phyloP scores from a whole-genome alignment of 257 asterid species.

The Verbascum thapsus region DNA sequence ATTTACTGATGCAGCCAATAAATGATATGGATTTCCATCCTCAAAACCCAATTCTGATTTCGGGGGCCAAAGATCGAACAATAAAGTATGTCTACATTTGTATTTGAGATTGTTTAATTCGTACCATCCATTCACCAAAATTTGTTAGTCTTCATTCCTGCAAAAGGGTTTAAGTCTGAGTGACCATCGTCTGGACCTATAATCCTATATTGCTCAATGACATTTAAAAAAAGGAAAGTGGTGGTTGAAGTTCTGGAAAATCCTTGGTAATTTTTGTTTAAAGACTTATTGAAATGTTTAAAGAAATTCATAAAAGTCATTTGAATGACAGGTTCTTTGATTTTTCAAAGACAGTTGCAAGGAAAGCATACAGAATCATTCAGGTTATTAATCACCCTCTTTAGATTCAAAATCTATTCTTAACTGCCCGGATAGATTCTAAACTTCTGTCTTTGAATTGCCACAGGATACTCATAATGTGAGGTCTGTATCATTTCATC shows the following conservation, averaged over 20 bases:
- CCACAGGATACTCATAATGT: conserved; percentile 74
- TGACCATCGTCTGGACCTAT: conserved; percentile 21
- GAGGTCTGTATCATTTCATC: conserved; percentile 76
- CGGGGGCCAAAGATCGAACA: conserved; percentile 90
- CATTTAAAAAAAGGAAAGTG: not conserved
- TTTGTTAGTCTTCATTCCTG: conserved; percentile 20
- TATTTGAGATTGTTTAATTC: conserved; percentile 30
- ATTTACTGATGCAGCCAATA: conserved; percentile 66
- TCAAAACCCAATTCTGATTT: conserved; percentile 69
- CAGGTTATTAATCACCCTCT: conserved; percentile 50
- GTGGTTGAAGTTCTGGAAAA: not conserved
- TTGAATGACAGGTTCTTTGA: conserved; percentile 72
- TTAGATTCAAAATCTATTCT: conserved; percentile 26
- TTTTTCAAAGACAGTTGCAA: conserved; percentile 73
- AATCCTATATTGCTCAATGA: conserved; percentile 3
- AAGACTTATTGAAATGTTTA: conserved; percentile 3
- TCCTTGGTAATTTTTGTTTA: conserved; percentile 7
- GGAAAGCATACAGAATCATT: conserved; percentile 76
- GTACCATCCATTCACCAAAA: conserved; percentile 9
- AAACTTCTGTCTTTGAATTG: conserved; percentile 16
- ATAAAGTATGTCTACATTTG: conserved; percentile 59
- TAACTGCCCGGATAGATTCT: conserved; percentile 17
- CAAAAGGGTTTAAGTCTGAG: not conserved
- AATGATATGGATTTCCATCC: conserved; percentile 95
- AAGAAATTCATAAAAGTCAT: conserved; percentile 18